These are phyloP conservation scores for Xylariaceae sp. DNA, from an alignment of 2,329 filamentous ascomycete species.

Conservation along the genomic window DNA sequence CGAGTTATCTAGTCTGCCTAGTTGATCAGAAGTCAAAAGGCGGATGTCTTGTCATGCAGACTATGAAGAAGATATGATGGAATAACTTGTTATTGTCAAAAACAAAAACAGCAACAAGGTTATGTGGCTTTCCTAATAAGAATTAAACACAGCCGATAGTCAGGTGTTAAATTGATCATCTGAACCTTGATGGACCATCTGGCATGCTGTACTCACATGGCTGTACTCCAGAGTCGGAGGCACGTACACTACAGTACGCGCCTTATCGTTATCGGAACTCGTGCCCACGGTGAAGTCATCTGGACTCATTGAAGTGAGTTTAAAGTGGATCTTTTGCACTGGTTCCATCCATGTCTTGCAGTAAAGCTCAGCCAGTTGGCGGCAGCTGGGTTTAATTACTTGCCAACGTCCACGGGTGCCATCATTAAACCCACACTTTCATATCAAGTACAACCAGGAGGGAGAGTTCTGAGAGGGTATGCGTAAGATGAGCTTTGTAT, in stretches of 20 bases:
- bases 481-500: neutral
- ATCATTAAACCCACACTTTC: neutral
- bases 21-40: too few species aligned
- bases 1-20: neutral
- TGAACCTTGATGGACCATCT: constrained; percentile 28
- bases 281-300: constrained; percentile 36
- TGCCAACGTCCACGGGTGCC: too few species aligned
- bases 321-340: too few species aligned
- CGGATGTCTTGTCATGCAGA: neutral
- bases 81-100: too few species aligned
- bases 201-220: constrained; percentile 10
- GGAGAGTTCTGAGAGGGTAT: neutral
- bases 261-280: constrained; percentile 32
- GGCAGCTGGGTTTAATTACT: constrained; percentile 4
- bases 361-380: neutral
- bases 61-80: neutral
- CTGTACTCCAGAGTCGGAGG: constrained; percentile 1
- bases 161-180: constrained; percentile 28
- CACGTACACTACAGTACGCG: constrained; percentile 2
- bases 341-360: too few species aligned
- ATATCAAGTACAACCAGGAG: neutral
- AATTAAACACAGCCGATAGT: neutral
- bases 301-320: too few species aligned
- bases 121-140: too few species aligned
- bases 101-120: neutral